phyloP scores from a whole-genome alignment of 257 asterid genomes.

The Misopates orontium region DNA sequence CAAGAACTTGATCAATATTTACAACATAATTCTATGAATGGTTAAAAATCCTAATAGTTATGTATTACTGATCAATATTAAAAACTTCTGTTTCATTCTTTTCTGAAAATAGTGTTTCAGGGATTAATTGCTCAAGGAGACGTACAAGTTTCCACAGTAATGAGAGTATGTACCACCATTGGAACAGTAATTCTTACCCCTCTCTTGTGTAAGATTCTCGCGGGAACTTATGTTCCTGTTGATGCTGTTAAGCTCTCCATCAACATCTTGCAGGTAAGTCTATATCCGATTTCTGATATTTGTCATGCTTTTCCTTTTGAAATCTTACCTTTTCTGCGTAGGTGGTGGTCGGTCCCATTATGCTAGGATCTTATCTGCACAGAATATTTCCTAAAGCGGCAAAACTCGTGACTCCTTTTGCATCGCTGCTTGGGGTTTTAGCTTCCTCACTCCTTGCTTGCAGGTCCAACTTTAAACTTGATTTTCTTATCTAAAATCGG shows the following conservation, averaged over 20 bases:
- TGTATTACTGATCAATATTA: not conserved
- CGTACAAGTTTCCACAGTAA: constrained; percentile 76
- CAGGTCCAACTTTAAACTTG: constrained; percentile 49
- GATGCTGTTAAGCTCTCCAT: constrained; percentile 70
- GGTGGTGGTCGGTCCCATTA: constrained; percentile 96
- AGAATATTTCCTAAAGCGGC: constrained; percentile 60
- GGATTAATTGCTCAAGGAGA: constrained; percentile 92
- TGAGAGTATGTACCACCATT: constrained; percentile 84
- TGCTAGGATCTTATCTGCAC: constrained; percentile 76
- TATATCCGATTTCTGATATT: constrained; percentile 2
- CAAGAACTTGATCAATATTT: too few species aligned
- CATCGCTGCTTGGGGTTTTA: constrained; percentile 76
- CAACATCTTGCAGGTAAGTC: constrained; percentile 79
- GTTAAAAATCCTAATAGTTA: too few species aligned
- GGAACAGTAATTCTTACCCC: constrained; percentile 92
- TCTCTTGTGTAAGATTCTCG: constrained; percentile 67
- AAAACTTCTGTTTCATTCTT: constrained; percentile 32
- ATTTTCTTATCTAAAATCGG: too few species aligned
- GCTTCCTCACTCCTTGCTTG: constrained; percentile 76
- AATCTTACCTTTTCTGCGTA: constrained; percentile 27
- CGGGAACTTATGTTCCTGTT: constrained; percentile 83
- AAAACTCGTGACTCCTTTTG: constrained; percentile 57
- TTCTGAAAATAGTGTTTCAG: constrained; percentile 62
- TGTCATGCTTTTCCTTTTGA: not conserved
- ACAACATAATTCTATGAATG: too few species aligned